These are phyloP conservation scores for Clathrospora elynae DNA, from an alignment of 2,329 filamentous ascomycete genomes.

Conservation along the genomic window DNA sequence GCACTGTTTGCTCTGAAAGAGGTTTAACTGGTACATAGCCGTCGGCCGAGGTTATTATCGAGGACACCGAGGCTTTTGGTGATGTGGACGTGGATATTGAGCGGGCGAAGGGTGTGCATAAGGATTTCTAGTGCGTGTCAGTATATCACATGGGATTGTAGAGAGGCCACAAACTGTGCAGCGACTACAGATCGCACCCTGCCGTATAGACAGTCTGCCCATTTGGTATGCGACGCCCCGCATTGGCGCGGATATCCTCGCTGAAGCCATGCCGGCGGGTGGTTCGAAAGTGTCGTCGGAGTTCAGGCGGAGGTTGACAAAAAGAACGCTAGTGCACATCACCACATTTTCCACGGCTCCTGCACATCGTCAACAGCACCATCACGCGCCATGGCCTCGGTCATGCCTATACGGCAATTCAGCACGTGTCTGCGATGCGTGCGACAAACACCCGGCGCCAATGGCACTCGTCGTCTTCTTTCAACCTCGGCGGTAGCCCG, in stretches of 20 bases:
- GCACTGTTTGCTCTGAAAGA: slow-evolving; percentile 60
- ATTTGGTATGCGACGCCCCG: slow-evolving; percentile 42
- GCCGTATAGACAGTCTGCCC: slow-evolving; percentile 35
- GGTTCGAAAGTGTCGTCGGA: slow-evolving; percentile 30
- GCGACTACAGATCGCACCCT: slow-evolving; percentile 51
- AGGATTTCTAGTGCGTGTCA: slow-evolving; percentile 35
- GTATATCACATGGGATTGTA: slow-evolving; percentile 41
- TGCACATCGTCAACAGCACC: slow-evolving; percentile 11
- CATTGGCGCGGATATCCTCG: slow-evolving; percentile 46
- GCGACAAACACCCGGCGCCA: slow-evolving; percentile 38
- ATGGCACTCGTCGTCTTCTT: slow-evolving; percentile 51
- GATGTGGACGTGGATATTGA: slow-evolving; percentile 53
- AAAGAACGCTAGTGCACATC: slow-evolving; percentile 12
- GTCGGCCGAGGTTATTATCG: slow-evolving; percentile 50
- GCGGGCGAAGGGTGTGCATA: slow-evolving; percentile 32
- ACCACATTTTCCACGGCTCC: slow-evolving; percentile 28
- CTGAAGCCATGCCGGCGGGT: slow-evolving; percentile 49
- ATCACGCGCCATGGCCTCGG: slow-evolving; percentile 41
- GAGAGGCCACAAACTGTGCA: slow-evolving; percentile 54
- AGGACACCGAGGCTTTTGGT: slow-evolving; percentile 61
- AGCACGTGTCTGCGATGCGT: slow-evolving; percentile 44
- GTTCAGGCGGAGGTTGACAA: slow-evolving; percentile 35
- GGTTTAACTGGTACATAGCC: slow-evolving; percentile 43
- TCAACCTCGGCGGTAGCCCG: slow-evolving; percentile 52
- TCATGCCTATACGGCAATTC: slow-evolving; percentile 42